Base-by-base conservation (phyloP, 2,329 filamentous ascomycete genomes). In the Alternaria triticimaculans region DNA sequence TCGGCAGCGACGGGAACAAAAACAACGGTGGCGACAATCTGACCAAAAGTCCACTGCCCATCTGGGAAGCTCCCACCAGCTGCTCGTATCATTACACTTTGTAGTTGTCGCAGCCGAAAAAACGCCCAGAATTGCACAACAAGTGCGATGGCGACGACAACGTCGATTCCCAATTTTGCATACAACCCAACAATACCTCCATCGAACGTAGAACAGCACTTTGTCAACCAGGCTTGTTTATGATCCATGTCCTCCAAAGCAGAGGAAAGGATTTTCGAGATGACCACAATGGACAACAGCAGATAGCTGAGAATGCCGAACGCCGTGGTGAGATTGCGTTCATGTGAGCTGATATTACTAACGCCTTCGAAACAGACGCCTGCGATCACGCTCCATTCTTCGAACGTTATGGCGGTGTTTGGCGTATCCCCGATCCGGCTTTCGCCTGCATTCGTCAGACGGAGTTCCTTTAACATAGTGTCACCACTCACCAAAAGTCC, bases 31-130 rank as follows among this genome's bases (percentile, higher is more conserved):
- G 65, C 62, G 3, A 69, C 66, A 18, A 73, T 71, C 37, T 73
- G 71, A 11, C 70, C 72, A 65, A 73, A 72, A 1, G 67, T 66
- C 68, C 67, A 73, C 14, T 71, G 55, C 6, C 44, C 57, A 28
- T 72, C 72, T 1, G 49, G 5, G 43, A 65, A 68, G 7, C 57
- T 46, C 9, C 63, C 60, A n/a, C 65, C 66, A 28, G 62, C 62
- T 23, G 56, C 57, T 37, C 45, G 43, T 12, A 57, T 59, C 54
- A 74, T 63, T 15, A 65, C 60, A 14, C 58, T 62, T 55, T 73
- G 71, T 11, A 73, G 55, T 14, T 54, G 48, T 23, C 61, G 63
- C 9, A 73, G 37, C 11, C 70, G 58, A 20, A 72, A 68, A 15
- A 73, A 58, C 3, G 66, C 62, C 72, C 72, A 74, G 10, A 72